These are phyloP conservation scores for Phytophthora lateralis DNA, from an alignment of 352 stramenopile genomes.

Conservation along the genomic window DNA sequence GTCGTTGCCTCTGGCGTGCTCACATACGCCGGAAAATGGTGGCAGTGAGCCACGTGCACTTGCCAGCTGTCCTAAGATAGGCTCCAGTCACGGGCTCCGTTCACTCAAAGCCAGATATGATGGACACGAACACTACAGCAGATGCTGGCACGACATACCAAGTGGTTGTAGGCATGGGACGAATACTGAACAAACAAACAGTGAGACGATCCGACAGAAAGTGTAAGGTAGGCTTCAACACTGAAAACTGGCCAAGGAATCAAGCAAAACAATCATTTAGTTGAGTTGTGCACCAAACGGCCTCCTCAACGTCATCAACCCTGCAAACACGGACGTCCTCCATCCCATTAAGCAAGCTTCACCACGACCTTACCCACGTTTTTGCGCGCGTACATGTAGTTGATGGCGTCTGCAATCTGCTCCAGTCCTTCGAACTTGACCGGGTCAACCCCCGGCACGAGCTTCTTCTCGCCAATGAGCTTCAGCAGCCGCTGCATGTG, in stretches of 20 bases:
- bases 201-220: no score
- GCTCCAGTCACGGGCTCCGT: no score
- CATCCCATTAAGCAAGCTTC: conserved; percentile 45
- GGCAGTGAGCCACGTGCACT: neutral
- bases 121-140: no score
- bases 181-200: no score
- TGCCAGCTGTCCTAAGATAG: no score
- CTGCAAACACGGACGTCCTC: neutral
- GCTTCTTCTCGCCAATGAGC: conserved; percentile 52
- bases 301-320: neutral
- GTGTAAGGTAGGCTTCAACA: no score
- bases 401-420: conserved; percentile 55
- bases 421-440: conserved; percentile 56
- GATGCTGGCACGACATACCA: no score
- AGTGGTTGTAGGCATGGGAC: no score
- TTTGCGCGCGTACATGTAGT: conserved; percentile 71
- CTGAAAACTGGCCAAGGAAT: no score
- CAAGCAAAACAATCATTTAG: no score
- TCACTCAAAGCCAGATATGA: no score
- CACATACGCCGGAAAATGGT: neutral
- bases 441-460: conserved; percentile 49
- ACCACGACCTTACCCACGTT: conserved; percentile 83
- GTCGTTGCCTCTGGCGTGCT: neutral
- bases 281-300: no score
- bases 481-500: conserved; percentile 48